Percentiles rank a stretch among this genome's conserved stretches.
phyloP scores from a whole-genome alignment of 257 asterid genomes.

The Vinca minor region DNA sequence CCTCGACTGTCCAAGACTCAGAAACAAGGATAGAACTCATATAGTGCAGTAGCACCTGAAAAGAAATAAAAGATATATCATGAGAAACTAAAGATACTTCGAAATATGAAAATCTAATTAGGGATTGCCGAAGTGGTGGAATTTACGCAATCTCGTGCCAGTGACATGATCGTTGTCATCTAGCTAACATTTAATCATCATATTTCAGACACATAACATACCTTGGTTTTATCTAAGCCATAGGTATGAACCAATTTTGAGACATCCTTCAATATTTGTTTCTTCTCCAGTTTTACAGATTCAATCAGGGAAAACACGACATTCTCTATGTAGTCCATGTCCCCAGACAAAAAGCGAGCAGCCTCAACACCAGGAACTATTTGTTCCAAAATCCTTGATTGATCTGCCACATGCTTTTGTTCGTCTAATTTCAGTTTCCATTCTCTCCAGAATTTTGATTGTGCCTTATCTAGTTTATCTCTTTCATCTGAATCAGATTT shows the following conservation, averaged over 20 bases:
- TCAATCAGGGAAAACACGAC: slow-evolving; percentile 63
- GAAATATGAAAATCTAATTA: not conserved
- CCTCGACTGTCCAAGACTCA: slow-evolving; percentile 65
- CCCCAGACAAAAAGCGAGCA: slow-evolving; percentile 75
- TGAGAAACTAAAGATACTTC: not conserved
- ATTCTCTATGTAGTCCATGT: slow-evolving; percentile 60
- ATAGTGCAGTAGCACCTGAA: slow-evolving; percentile 74
- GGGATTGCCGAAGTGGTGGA: not conserved
- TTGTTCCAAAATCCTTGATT: slow-evolving; percentile 80
- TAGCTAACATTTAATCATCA: not conserved
- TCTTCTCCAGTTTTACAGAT: slow-evolving; percentile 66
- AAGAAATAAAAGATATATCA: slow-evolving; percentile 13
- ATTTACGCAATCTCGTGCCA: not conserved
- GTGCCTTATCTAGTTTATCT: slow-evolving; percentile 66
- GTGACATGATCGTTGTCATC: not conserved
- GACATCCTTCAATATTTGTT: slow-evolving; percentile 56
- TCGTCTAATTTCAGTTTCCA: slow-evolving; percentile 93
- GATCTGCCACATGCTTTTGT: slow-evolving; percentile 73
- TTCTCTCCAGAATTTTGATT: slow-evolving; percentile 93
- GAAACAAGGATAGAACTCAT: slow-evolving; percentile 63
- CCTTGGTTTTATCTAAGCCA: slow-evolving; percentile 66
- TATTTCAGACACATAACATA: slow-evolving; percentile 23
- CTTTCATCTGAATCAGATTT: slow-evolving; percentile 78
- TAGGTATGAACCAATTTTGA: slow-evolving; percentile 54
- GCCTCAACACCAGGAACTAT: slow-evolving; percentile 88